Percentiles rank a stretch among this genome's conserved stretches.
Conservation (phyloP, 176 grass and related monocot species). For the Canna indica region DNA sequence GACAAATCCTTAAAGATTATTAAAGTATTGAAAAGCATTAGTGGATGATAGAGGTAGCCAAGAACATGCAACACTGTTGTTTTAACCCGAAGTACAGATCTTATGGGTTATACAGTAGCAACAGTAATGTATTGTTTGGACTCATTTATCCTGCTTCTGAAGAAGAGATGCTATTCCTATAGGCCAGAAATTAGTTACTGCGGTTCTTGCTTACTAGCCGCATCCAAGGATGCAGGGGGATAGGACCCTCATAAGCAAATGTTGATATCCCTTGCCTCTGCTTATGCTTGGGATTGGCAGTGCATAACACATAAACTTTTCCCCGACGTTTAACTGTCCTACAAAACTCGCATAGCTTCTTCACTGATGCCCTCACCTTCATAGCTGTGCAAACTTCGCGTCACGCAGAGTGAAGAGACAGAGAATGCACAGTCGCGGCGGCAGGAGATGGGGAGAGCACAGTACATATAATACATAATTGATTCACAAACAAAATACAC, state of each 20-base stretch:
- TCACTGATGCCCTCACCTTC: slow-evolving; percentile 96
- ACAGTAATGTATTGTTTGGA: background rate
- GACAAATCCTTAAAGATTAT: no score
- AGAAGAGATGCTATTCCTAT: slow-evolving; percentile 60
- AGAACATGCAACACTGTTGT: no score
- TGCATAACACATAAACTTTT: slow-evolving; percentile 74
- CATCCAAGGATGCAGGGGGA: slow-evolving; percentile 35
- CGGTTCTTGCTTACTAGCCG: slow-evolving; percentile 29
- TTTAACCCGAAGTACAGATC: no score
- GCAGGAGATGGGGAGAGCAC: no score
- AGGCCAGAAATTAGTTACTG: slow-evolving; percentile 46
- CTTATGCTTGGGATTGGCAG: slow-evolving; percentile 86
- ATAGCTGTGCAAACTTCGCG: slow-evolving; percentile 30
- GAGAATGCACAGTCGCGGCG: no score
- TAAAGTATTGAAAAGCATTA: no score
- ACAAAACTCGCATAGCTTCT: slow-evolving; percentile 80
- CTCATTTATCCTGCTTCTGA: slow-evolving; percentile 48
- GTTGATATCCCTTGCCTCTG: slow-evolving; percentile 89
- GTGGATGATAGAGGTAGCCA: no score
- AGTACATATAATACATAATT: no score
- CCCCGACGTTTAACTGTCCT: slow-evolving; percentile 81
- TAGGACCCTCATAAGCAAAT: slow-evolving; percentile 34
- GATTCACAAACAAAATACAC: no score
- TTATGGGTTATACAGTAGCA: no score
- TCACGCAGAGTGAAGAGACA: no score